A percentile compares a stretch with the other conserved stretches of the same genome.
phyloP scores from a whole-genome alignment of 768 basidiomycete genomes.

The Mycena epipterygia region DNA sequence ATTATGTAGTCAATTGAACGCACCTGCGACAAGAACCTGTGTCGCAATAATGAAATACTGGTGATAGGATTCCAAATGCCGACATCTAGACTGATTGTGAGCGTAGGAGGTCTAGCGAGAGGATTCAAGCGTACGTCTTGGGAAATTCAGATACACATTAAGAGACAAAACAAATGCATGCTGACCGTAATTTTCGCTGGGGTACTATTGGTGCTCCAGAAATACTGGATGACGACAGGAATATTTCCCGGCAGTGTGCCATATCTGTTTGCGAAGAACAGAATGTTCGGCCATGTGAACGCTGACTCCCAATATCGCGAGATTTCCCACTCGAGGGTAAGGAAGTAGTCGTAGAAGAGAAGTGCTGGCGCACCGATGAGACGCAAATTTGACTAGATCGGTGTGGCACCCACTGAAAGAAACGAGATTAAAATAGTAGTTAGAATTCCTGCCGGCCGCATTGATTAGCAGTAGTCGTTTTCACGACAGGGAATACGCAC shows the following conservation, averaged over 20 bases:
- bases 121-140: no score
- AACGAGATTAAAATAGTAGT: constrained; percentile 7
- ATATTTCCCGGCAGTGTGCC: constrained; percentile 18
- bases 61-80: constrained; percentile 17
- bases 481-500: background rate
- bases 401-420: constrained; percentile 5
- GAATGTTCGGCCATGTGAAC: background rate
- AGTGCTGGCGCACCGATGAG: constrained; percentile 1
- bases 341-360: constrained; percentile 28
- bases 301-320: constrained; percentile 15
- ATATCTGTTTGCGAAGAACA: constrained; percentile 28
- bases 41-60: constrained; percentile 24
- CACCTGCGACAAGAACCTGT: constrained; percentile 16
- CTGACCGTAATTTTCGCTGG: no score
- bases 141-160: no score
- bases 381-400: background rate
- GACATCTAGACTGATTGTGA: constrained; percentile 8
- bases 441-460: constrained; percentile 1
- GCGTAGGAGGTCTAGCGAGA: no score
- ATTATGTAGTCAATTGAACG: no score
- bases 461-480: background rate
- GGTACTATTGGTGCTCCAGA: constrained; percentile 25
- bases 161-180: no score
- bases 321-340: constrained; percentile 25
- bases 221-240: constrained; percentile 14